Percentiles rank a stretch among this genome's conserved stretches.
Evolutionary conservation across 2,329 filamentous ascomycete genomes (phyloP).

Genomic region (Fusarium keratoplasticum): DNA sequence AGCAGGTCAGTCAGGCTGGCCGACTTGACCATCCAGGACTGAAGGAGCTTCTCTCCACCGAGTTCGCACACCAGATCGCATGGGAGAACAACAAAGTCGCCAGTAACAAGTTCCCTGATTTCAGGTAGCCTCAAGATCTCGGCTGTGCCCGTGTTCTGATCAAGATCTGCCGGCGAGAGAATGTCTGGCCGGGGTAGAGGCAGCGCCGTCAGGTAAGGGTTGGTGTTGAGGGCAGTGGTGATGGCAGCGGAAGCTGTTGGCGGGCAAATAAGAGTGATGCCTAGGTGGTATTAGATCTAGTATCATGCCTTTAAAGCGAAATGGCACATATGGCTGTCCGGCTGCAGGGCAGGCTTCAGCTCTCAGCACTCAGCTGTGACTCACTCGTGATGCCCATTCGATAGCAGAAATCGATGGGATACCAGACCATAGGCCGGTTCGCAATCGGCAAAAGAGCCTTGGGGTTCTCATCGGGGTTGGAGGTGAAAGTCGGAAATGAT

Average conservation of each 20-base stretch:
- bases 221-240: constrained; percentile 77
- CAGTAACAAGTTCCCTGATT: constrained; percentile 80
- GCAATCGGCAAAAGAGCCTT: constrained; percentile 87
- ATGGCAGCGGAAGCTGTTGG: constrained; percentile 75
- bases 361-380: constrained; percentile 39
- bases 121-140: constrained; percentile 88
- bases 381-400: constrained; percentile 81
- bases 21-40: constrained; percentile 92
- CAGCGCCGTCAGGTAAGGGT: constrained; percentile 80
- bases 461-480: constrained; percentile 81
- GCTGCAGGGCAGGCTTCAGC: neutral
- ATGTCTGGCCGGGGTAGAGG: constrained; percentile 80
- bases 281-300: constrained; percentile 53
- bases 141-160: constrained; percentile 88
- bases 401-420: constrained; percentile 87
- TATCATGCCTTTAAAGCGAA: neutral
- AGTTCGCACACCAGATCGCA: constrained; percentile 95
- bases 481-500: constrained; percentile 85
- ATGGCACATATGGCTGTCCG: neutral
- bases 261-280: constrained; percentile 72
- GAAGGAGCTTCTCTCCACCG: constrained; percentile 82
- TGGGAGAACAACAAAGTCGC: constrained; percentile 90
- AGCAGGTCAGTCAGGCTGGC: constrained; percentile 74
- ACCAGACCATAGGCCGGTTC: constrained; percentile 91
- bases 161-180: constrained; percentile 79